Percentiles rank a stretch among this genome's conserved stretches.
Conservation (phyloP, 2,329 filamentous ascomycete species). For the Alternaria novae-zelandiae region DNA sequence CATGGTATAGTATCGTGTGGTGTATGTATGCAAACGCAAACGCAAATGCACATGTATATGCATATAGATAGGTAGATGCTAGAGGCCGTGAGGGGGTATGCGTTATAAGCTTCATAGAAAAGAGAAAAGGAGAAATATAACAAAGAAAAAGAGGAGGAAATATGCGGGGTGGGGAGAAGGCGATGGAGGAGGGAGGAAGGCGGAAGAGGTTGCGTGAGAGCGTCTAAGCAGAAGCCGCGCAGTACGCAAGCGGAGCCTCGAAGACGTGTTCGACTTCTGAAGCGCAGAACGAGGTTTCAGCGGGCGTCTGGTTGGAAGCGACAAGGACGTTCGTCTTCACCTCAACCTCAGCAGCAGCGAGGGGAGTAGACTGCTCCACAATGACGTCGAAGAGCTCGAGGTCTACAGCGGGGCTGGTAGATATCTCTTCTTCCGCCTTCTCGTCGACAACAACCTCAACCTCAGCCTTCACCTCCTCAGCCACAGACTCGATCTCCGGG, state of each 20-base stretch:
- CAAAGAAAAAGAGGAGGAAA: not conserved
- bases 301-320: not conserved
- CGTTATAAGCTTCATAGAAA: not conserved
- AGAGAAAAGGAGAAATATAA: not conserved
- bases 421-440: not conserved
- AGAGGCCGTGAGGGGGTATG: not conserved
- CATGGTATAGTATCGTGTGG: not conserved
- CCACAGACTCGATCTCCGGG: not conserved
- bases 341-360: not conserved
- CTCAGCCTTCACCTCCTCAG: not conserved
- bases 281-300: not conserved
- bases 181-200: not conserved
- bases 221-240: not conserved
- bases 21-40: not conserved
- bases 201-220: not conserved
- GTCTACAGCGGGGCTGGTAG: not conserved
- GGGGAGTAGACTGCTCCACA: not conserved
- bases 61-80: not conserved
- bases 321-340: not conserved
- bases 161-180: not conserved
- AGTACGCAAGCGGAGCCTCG: not conserved
- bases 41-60: not conserved
- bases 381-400: not conserved
- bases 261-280: not conserved
- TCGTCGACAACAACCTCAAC: not conserved